These are phyloP conservation scores for Malassezia brasiliensis DNA, from an alignment of 1,284 basidiomycete species.

Conservation along the genomic window DNA sequence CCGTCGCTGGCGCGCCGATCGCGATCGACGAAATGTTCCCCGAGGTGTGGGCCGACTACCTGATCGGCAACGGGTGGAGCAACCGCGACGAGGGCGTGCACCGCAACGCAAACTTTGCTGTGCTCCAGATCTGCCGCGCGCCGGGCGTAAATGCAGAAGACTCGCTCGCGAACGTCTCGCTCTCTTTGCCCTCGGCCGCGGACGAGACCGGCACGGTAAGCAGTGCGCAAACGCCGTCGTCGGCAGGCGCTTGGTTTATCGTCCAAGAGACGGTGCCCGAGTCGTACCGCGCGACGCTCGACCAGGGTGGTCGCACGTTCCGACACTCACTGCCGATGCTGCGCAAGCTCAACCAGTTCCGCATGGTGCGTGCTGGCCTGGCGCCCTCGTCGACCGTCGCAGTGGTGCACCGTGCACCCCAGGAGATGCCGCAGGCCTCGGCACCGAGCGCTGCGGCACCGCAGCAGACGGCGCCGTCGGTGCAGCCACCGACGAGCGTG, in stretches of 20 bases:
- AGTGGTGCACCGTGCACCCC: conserved; percentile 5
- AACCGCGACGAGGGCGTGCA: conserved; percentile 46
- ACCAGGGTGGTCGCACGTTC: conserved; percentile 20
- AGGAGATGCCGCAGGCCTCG: neutral
- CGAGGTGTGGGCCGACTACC: conserved; percentile 43
- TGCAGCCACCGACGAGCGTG: no score
- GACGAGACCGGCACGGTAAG: neutral
- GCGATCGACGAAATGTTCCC: conserved; percentile 42
- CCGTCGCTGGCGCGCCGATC: conserved; percentile 26
- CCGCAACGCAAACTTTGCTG: conserved; percentile 41
- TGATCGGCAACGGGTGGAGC: conserved; percentile 44
- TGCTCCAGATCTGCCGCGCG: conserved; percentile 37
- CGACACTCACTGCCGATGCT: conserved; percentile 32
- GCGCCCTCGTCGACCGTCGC: conserved; percentile 15
- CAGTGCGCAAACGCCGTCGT: neutral
- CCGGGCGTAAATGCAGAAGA: conserved; percentile 23
- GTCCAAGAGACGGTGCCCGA: conserved; percentile 41
- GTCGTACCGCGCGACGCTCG: conserved; percentile 36
- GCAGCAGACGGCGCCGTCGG: no score
- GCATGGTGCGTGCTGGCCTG: conserved; percentile 15
- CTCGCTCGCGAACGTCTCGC: conserved; percentile 11
- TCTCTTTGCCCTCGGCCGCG: neutral
- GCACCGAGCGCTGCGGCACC: no score
- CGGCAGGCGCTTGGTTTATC: conserved; percentile 35
- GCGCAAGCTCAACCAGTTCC: conserved; percentile 43